Percentiles rank a stretch among this genome's conserved stretches.
These are phyloP conservation scores for Phaffia rhodozyma DNA, from an alignment of 1,284 basidiomycete genomes.

Conservation along the genomic window DNA sequence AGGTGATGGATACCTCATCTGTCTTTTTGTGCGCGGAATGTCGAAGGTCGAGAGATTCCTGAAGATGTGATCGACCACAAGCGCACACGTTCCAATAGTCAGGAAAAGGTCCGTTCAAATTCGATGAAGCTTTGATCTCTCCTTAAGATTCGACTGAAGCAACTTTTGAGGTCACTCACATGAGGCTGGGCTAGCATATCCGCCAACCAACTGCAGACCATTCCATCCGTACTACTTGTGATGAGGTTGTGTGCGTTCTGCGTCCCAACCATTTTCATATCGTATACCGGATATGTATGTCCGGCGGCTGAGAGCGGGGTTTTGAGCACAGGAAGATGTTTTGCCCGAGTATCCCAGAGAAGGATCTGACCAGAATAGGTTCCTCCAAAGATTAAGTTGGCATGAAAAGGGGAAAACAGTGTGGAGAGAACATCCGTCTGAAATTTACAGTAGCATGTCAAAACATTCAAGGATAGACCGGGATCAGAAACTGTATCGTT, in stretches of 20 bases:
- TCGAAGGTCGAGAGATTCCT: constrained; percentile 82
- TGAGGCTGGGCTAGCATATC: constrained; percentile 98
- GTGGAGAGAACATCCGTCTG: constrained; percentile 95
- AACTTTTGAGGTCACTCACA: constrained; percentile 37
- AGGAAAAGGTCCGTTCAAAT: too few species aligned
- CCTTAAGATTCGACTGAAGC: not conserved
- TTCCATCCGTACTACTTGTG: constrained; percentile 89
- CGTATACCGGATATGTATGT: constrained; percentile 96
- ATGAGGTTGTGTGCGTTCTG: constrained; percentile 97
- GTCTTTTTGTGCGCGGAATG: constrained; percentile 83
- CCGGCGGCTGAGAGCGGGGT: constrained; percentile 88
- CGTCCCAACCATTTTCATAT: constrained; percentile 92
- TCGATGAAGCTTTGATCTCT: not conserved
- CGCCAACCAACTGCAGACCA: constrained; percentile 92
- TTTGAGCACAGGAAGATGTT: constrained; percentile 88
- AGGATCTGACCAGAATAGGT: constrained; percentile 97
- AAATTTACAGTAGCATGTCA: constrained; percentile 14
- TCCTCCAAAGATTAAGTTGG: constrained; percentile 91
- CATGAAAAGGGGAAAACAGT: constrained; percentile 93
- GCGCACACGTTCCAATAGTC: too few species aligned
- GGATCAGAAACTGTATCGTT: constrained; percentile 21
- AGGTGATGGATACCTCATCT: constrained; percentile 86
- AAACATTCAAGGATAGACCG: not conserved
- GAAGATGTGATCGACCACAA: not conserved
- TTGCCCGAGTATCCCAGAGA: constrained; percentile 96